Evolutionary conservation across 2,329 filamentous ascomycete species (phyloP).

Genomic region (Colletotrichum zoysiae): DNA sequence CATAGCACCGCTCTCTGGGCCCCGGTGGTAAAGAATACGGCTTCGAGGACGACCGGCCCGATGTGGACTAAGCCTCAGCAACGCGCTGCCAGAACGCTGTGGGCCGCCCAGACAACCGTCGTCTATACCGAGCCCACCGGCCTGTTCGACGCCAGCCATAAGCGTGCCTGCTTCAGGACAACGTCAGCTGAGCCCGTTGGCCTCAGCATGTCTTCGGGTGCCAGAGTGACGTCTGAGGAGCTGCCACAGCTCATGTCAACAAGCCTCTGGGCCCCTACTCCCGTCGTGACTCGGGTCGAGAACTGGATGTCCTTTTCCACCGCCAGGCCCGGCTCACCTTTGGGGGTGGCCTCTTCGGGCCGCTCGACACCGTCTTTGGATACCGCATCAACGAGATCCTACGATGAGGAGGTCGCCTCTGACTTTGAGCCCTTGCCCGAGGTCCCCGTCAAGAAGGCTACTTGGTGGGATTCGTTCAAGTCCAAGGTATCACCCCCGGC

Average conservation of each 20-base stretch:
- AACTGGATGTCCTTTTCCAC: constrained; percentile 43
- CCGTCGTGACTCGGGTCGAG: constrained; percentile 14
- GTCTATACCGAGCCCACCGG: constrained; percentile 37
- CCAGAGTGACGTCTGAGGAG: constrained; percentile 47
- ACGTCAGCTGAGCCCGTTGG: constrained; percentile 38
- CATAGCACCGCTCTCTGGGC: constrained; percentile 55
- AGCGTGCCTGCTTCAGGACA: constrained; percentile 43
- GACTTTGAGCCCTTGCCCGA: constrained; percentile 34
- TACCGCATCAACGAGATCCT: constrained; percentile 29
- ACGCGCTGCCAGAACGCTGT: constrained; percentile 31
- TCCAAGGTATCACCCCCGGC: background rate
- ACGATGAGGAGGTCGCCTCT: constrained; percentile 20
- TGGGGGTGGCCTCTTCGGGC: constrained; percentile 8
- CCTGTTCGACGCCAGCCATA: constrained; percentile 43
- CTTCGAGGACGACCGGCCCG: background rate
- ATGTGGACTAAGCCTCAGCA: constrained; percentile 40
- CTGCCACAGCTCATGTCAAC: constrained; percentile 50
- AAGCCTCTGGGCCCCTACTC: constrained; percentile 50
- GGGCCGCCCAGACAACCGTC: constrained; percentile 31
- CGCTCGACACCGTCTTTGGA: constrained; percentile 37
- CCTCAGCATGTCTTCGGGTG: constrained; percentile 33
- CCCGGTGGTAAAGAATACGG: constrained; percentile 3
- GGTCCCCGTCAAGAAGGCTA: constrained; percentile 8
- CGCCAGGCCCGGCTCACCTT: constrained; percentile 10
- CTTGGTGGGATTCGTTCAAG: constrained; percentile 39